Evolutionary conservation across 2,329 filamentous ascomycete genomes (phyloP).

Genomic region (Fusarium paranaense): DNA sequence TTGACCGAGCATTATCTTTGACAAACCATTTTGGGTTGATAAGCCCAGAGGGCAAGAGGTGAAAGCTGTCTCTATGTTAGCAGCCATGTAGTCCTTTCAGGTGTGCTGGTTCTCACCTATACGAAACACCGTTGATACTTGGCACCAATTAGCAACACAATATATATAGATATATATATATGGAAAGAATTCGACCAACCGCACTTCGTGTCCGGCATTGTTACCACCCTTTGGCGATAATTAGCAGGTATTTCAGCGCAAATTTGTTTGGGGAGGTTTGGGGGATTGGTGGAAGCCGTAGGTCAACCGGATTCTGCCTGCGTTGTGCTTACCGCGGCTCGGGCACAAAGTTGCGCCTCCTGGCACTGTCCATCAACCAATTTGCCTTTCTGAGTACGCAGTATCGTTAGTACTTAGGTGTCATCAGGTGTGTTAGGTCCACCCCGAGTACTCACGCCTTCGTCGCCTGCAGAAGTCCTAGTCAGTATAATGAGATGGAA

Average conservation of each 20-base stretch:
- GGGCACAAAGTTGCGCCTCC: neutral
- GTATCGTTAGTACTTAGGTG: neutral
- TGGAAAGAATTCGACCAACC: neutral
- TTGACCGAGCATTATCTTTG: neutral
- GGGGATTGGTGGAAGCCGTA: neutral
- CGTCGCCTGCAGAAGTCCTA: neutral
- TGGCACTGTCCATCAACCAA: neutral
- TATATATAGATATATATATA: neutral
- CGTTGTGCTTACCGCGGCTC: neutral
- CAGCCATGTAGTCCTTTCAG: neutral
- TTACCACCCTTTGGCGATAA: neutral
- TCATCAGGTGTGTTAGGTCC: neutral
- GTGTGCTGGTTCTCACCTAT: neutral
- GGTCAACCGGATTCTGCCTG: neutral
- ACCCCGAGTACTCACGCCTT: neutral
- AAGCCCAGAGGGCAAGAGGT: neutral
- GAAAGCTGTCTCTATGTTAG: neutral
- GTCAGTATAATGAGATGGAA: neutral
- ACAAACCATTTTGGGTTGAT: neutral
- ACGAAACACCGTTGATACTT: neutral
- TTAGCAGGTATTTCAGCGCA: neutral
- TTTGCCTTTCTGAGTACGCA: neutral
- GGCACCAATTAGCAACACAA: neutral
- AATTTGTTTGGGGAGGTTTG: neutral
- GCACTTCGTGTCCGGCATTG: rapidly evolving